A percentile compares a stretch with the other conserved stretches of the same genome.
Conservation (phyloP, 1,139 yeast genomes). For the Blastobotrys elegans region DNA sequence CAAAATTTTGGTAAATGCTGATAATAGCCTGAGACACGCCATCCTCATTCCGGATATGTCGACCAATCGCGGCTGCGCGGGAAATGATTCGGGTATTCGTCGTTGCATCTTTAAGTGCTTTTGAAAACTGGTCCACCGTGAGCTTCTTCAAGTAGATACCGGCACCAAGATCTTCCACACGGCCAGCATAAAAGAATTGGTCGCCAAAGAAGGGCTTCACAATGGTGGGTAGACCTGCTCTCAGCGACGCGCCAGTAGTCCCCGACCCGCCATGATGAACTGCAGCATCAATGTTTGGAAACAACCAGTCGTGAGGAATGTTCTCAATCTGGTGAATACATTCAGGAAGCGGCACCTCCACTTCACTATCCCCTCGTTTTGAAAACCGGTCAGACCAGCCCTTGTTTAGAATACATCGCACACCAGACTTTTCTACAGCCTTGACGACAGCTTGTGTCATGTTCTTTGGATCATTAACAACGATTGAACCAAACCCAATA, state of each 20-base stretch:
- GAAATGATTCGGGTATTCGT: constrained; percentile 60
- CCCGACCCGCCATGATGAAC: constrained; percentile 99
- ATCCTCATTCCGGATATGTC: constrained; percentile 57
- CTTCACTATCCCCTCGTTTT: constrained; percentile 33
- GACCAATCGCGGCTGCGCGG: constrained; percentile 60
- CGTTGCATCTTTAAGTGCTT: constrained; percentile 65
- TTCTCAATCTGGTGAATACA: constrained; percentile 65
- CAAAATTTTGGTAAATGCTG: constrained; percentile 70
- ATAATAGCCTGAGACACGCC: constrained; percentile 80
- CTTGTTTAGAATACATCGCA: constrained; percentile 79
- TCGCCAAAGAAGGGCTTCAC: constrained; percentile 96
- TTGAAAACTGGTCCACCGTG: constrained; percentile 55
- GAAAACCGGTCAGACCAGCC: constrained; percentile 86
- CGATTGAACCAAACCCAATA: constrained; percentile 94
- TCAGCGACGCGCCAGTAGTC: constrained; percentile 85
- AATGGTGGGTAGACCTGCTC: constrained; percentile 84
- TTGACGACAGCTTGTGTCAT: constrained; percentile 73
- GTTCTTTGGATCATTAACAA: constrained; percentile 74
- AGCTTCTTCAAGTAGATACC: constrained; percentile 70
- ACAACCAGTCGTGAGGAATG: constrained; percentile 92
- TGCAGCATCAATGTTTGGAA: constrained; percentile 83
- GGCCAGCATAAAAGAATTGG: constrained; percentile 82
- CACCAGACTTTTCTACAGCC: constrained; percentile 74
- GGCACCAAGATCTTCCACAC: constrained; percentile 88
- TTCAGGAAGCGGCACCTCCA: constrained; percentile 60